Evolutionary conservation across 257 asterid species (phyloP).

Genomic region (Nicotiana obtusifolia): DNA sequence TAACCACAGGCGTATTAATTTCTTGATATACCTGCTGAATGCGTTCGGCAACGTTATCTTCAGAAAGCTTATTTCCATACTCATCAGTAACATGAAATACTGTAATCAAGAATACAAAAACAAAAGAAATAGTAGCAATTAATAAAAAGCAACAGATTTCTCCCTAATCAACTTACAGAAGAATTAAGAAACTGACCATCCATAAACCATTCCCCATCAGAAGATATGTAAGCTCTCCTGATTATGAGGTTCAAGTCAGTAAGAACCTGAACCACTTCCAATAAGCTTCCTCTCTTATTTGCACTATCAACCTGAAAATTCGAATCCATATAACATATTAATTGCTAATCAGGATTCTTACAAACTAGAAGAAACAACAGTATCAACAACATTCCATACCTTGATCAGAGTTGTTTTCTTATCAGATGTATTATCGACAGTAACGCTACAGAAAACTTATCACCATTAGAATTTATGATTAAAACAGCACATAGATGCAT

Average conservation of each 20-base stretch:
- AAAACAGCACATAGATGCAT: not conserved
- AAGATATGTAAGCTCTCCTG: constrained; percentile 78
- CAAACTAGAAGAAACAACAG: not conserved
- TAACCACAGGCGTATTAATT: not conserved
- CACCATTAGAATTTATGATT: not conserved
- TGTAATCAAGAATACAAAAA: constrained; percentile 24
- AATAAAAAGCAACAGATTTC: not conserved
- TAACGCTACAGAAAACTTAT: constrained; percentile 24
- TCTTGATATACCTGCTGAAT: constrained; percentile 52
- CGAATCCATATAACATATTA: too few species aligned
- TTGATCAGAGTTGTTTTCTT: constrained; percentile 43
- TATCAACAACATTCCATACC: constrained; percentile 16
- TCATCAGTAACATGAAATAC: constrained; percentile 87
- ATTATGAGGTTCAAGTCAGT: constrained; percentile 69
- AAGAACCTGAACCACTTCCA: constrained; percentile 86
- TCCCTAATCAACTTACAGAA: not conserved
- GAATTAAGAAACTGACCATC: constrained; percentile 46
- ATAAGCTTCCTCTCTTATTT: constrained; percentile 76
- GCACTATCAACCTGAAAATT: constrained; percentile 73
- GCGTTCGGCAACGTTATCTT: constrained; percentile 46
- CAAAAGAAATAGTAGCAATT: not conserved
- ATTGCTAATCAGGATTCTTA: not conserved
- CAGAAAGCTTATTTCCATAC: constrained; percentile 59
- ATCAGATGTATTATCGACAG: constrained; percentile 39
- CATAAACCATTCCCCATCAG: constrained; percentile 96